Evolutionary conservation across 1,284 basidiomycete genomes (phyloP), one percentile per base, ranked within the genome.

Genomic region (Ceratobasidium sp.): DNA sequence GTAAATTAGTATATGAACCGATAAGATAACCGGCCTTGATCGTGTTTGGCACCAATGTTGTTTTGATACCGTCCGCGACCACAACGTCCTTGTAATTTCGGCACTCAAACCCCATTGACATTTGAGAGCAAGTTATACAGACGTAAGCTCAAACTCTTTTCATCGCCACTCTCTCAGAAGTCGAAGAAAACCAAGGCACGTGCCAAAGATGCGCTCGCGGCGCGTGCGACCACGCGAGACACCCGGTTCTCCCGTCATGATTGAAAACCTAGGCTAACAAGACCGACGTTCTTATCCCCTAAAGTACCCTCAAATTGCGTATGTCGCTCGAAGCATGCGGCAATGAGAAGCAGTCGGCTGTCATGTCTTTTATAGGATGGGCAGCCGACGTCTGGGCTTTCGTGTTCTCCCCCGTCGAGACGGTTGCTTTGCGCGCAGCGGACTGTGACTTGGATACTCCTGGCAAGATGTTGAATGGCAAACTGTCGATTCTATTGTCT

Each of bases 291-390:
- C 72, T 53, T 64, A 58, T 75, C 56, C 71, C n/a, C 28, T n/a
- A 73, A 44, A 63, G 23, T n/a, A 55, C 44, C 58, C 60, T 39
- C n/a, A n/a, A n/a, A n/a, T n/a, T 51, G 33, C 7, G 6, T 46
- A 75, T 64, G 72, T 75, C 33, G 46, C 46, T 53, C 46, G 72
- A 75, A 75, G 72, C 60, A 75, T 75, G 51, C 20, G 5, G 12
- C 46, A 75, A 51, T 75, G 60, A 75, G 72, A 63, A 75, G 72
- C 58, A 61, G 72, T 75, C 72, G 72, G 72, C 72, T 51, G 61
- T 61, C 15, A 20, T 63, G 28, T 51, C 28, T 33, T 39, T 75
- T 75, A 75, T 75, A 75, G 61, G 72, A 10, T 75, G 72, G 72
- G 61, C 72, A 49, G 60, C 61, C 72, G 61, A 75, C 60, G 39